phyloP scores from a whole-genome alignment of 2,329 filamentous ascomycete species.

The Apiospora kogelbergensis region DNA sequence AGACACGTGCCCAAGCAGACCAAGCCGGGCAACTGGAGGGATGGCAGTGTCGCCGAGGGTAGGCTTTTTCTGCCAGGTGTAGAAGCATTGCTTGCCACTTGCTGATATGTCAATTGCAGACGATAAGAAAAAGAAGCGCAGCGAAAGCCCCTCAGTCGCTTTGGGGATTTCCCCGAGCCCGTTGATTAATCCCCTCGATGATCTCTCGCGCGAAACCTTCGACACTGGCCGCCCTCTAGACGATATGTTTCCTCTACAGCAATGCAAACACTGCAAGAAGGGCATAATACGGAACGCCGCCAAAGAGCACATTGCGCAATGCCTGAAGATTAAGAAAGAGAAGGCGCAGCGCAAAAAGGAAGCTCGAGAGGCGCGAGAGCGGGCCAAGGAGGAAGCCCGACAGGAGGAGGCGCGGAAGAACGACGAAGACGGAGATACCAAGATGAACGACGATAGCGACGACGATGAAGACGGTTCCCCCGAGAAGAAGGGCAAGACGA shows the following conservation, averaged over 20 bases:
- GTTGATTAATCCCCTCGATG: slow-evolving; percentile 69
- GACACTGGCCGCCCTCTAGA: slow-evolving; percentile 78
- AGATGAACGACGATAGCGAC: slow-evolving; percentile 45
- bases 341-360: slow-evolving; percentile 78
- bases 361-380: slow-evolving; percentile 67
- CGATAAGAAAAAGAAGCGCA: slow-evolving; percentile 49
- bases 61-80: slow-evolving; percentile 22
- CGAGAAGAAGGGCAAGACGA: slow-evolving; percentile 41
- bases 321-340: slow-evolving; percentile 80
- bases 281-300: slow-evolving; percentile 75
- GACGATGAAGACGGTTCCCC: slow-evolving; percentile 47
- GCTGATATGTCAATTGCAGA: slow-evolving; percentile 27
- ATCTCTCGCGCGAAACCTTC: slow-evolving; percentile 76
- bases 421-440: slow-evolving; percentile 42
- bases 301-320: slow-evolving; percentile 78
- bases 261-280: slow-evolving; percentile 95
- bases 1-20: slow-evolving; percentile 61
- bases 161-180: slow-evolving; percentile 48
- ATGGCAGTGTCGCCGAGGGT: slow-evolving; percentile 65
- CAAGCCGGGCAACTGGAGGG: slow-evolving; percentile 71
- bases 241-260: slow-evolving; percentile 74
- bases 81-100: background rate
- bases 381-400: slow-evolving; percentile 61
- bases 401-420: slow-evolving; percentile 55
- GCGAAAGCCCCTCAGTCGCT: slow-evolving; percentile 38